Base-by-base conservation (phyloP, 2,329 filamentous ascomycete species). In the Annulohypoxylon truncatum region DNA sequence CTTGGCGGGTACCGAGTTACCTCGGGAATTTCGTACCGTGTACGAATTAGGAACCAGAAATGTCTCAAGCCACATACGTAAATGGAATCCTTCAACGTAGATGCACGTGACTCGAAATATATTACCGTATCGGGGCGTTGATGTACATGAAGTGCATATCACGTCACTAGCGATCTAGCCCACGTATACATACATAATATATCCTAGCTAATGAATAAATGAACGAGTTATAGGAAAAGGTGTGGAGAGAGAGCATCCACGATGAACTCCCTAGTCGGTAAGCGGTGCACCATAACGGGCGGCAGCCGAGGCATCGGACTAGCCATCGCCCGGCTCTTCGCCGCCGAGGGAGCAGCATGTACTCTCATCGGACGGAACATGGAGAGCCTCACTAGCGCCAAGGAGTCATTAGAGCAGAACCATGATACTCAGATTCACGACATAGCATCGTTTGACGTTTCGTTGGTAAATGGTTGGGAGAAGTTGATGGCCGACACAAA, bases 261-360 rank as follows among this genome's bases (percentile, higher is more conserved):
- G 7, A 61, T 60, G 54, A 33, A 46, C 15, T 73, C 76, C 53
- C 77, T 87, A 59, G 73, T 73, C 42, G 83, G 83, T 61, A 85
- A 85, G 67, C 82, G 81, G 64, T 85, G 82, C 76, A 81, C 92
- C 74, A 82, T 94, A 54, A 91, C 91, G 2, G 92, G 92, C 50
- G 91, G 85, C 18, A 90, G 89, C 44, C 88, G 90, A 18, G 88
- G 89, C 56, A 93, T 94, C 71, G 92, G 92, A 46, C 81, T 84
- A 42, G 86, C 87, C 54, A 90, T 94, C 58, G 90, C 91, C 8
- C 77, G 81, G 35, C 82, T 85, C n/a, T 91, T 94, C 73, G 87
- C 90, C 18, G 74, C 76, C 55, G 83, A 89, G 63, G 90, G 89
- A 29, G 89, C 85, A 38, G 77, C 79, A 24, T 84, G 87, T 67